Evolutionary conservation across 257 asterid genomes (phyloP), one percentile per base, ranked within the genome.

Genomic region (Gardenia jasminoides): DNA sequence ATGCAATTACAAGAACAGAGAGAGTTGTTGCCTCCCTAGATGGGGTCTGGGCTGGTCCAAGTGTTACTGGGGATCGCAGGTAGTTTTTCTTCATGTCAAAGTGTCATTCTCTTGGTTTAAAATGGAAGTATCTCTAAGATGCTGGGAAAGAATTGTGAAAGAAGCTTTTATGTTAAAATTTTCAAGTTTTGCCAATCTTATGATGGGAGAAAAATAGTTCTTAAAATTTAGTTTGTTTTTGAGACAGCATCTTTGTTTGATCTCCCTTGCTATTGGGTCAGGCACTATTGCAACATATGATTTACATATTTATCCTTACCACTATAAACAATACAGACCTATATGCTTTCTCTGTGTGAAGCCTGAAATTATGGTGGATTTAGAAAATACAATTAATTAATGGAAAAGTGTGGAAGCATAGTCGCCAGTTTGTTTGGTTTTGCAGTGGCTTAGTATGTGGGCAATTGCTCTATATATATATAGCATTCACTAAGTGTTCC

Each of bases 11-110:
- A 62, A 88, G 99, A 76, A 84, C 91, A 39, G 98, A 93, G 82
- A 90, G 97, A 85, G 85, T 96, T 33, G 83, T 96, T 82, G 90
- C 97, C 76, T 89, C 97, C 50, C 80, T 96, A 39, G 74, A 82
- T 54, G 97, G 96, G 58, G 99, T 96, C 78, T 93, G 97, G 97
- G 82, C 97, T 26, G 97, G 98, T 72, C 92, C 92, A 56, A 81
- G 86, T 85, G 96, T 88, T 20, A 80, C 88, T 43, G 93, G 88
- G 79, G 88, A 86, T 76, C 84, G 79, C 73, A 92, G 98, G 99
- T 96, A 90, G 3, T 46, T 20, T 73, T 56, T 22, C 2, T 73
- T 64, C 16, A 0, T 10, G 48, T 56, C 68, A 59, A 26, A 3
- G 41, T 46, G 26, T 11, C 58, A 20, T 69, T n/a, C 13, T 70